Evolutionary conservation across 2,329 filamentous ascomycete species (phyloP).

Genomic region (Atkinsonella texensis): DNA sequence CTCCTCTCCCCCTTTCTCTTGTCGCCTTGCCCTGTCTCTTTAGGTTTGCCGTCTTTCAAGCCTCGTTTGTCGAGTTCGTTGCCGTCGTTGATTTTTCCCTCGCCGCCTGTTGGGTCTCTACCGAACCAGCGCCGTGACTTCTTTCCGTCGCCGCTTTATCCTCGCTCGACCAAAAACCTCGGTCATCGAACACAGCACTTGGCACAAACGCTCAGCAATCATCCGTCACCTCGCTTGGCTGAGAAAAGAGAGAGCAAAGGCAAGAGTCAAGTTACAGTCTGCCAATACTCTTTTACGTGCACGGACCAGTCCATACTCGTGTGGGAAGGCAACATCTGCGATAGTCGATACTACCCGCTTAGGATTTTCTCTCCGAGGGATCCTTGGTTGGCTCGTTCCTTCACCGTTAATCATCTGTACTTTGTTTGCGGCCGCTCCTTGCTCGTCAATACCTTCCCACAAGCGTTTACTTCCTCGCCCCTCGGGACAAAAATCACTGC

Average conservation of each 20-base stretch:
- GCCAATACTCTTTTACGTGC: neutral
- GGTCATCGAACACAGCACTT: neutral
- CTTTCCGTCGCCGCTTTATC: constrained; percentile 1
- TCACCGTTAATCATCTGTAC: constrained; percentile 24
- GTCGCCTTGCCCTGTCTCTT: constrained; percentile 11
- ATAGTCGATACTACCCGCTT: neutral
- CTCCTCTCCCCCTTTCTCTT: constrained; percentile 6
- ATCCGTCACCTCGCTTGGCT: neutral
- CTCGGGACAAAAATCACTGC: neutral
- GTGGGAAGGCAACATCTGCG: constrained; percentile 3
- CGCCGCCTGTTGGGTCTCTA: neutral
- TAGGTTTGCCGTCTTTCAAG: constrained; percentile 5
- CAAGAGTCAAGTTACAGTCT: neutral
- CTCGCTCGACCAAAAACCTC: constrained; percentile 5
- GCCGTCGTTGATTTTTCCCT: constrained; percentile 5
- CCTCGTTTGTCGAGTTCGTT: constrained; percentile 16
- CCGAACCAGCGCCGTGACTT: neutral
- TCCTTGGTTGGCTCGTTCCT: constrained; percentile 2
- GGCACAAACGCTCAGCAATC: neutral
- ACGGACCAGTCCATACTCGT: constrained; percentile 1
- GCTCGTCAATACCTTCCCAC: constrained; percentile 7
- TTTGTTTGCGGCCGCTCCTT: constrained; percentile 16
- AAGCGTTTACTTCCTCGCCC: neutral
- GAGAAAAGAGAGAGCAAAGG: neutral
- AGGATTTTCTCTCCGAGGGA: neutral